Base-by-base conservation (phyloP, 2,329 filamentous ascomycete species). In the Aureobasidium sp. region DNA sequence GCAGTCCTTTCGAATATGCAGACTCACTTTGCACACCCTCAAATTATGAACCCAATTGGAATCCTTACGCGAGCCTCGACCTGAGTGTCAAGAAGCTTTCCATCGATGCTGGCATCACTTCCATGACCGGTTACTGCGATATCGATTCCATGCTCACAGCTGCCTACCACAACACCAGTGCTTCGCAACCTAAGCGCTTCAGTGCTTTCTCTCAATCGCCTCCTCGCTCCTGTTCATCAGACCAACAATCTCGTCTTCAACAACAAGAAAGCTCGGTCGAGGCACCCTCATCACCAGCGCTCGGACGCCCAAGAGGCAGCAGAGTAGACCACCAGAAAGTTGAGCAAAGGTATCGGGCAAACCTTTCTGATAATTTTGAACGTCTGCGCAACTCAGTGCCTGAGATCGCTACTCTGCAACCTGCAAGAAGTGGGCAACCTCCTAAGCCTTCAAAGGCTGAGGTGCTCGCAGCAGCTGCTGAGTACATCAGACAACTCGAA, bases 111-210 rank as follows among this genome's bases (percentile, higher is more conserved):
- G 60, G 50, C 41, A 50, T 56, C 44, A 56, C 27, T 23, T 48
- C 60, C 42, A 56, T 61, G 60, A 56, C 60, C n/a, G 51, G 51
- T 26, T 62, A 62, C 60, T 47, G 60, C 52, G 51, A 55, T 27
- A 62, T 50, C 44, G 50, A 62, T n/a, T 62, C 50, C 26, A 36
- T 62, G 13, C 32, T 56, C 34, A 48, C 41, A 20, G 50, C 60
- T 13, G 51, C 59, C 44, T 55, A 47, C 23, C 36, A 62, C 60
- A 48, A 62, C 41, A 57, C 51, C 6, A 41, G 42, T 32, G 17
- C 44, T 27, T 41, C 51, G 10, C 51, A 62, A 37, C 36, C 57
- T 27, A 44, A 61, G 37, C 57, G 57, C 20, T 61, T 61, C 57
- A 36, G 32, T 20, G n/a, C 57, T 4, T 61, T 61, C 29, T 51